Conservation (phyloP, 1,284 basidiomycete species). For the Cutaneotrichosporon arboriforme region DNA sequence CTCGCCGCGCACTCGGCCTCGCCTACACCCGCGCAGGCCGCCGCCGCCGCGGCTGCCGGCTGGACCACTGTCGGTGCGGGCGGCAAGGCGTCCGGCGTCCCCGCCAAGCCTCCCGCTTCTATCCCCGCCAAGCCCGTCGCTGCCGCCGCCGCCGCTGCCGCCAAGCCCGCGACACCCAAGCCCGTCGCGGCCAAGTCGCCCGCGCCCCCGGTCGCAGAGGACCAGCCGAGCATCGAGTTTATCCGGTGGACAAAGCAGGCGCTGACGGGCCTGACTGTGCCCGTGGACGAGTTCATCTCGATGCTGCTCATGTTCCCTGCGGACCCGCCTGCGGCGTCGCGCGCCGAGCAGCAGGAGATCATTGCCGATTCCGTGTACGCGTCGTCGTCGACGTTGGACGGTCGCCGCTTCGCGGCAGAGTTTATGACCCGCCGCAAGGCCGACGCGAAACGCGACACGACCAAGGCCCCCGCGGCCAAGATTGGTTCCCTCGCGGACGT, state of each 20-base stretch:
- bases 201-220: slow-evolving; percentile 47
- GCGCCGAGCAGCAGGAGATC: slow-evolving; percentile 64
- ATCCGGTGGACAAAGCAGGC: slow-evolving; percentile 85
- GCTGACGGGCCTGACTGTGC: slow-evolving; percentile 58
- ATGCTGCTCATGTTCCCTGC: slow-evolving; percentile 87
- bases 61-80: slow-evolving; percentile 82
- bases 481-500: slow-evolving; percentile 51
- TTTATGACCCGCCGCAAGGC: slow-evolving; percentile 80
- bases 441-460: slow-evolving; percentile 53
- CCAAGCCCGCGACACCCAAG: slow-evolving; percentile 16
- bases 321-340: slow-evolving; percentile 65
- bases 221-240: slow-evolving; percentile 76
- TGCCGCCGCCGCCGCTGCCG: slow-evolving; percentile 14
- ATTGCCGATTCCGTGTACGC: slow-evolving; percentile 90
- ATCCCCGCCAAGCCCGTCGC: slow-evolving; percentile 26
- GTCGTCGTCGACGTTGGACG: slow-evolving; percentile 88
- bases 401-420: slow-evolving; percentile 85
- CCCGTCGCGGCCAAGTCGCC: slow-evolving; percentile 14
- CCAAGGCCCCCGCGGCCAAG: slow-evolving; percentile 9
- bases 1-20: slow-evolving; percentile 56
- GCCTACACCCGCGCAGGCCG: slow-evolving; percentile 41
- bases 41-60: slow-evolving; percentile 58
- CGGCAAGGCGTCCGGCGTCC: slow-evolving; percentile 56
- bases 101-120: slow-evolving; percentile 39
- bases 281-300: slow-evolving; percentile 82